phyloP scores from a whole-genome alignment of 1,284 basidiomycete species.

The Heterobasidion parviporum region DNA sequence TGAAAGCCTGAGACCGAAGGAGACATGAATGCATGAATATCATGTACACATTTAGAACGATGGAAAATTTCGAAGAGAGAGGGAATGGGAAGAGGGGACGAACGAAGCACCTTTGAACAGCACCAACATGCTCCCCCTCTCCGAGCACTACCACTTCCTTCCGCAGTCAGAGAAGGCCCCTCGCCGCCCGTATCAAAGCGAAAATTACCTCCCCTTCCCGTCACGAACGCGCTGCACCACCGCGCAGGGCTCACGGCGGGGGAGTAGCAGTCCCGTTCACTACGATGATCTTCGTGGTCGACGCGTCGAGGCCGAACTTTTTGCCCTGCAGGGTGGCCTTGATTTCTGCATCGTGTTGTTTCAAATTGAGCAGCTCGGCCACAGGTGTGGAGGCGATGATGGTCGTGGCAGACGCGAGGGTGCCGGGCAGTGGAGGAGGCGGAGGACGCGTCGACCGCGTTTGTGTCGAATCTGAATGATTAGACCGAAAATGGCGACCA shows the following conservation, averaged over 20 bases:
- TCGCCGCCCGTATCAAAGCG: not conserved
- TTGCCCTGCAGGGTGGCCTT: not conserved
- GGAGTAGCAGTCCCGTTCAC: conserved; percentile 30
- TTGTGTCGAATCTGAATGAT: conserved; percentile 26
- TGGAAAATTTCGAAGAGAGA: too few species aligned
- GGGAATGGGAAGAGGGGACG: too few species aligned
- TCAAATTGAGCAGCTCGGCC: conserved; percentile 28
- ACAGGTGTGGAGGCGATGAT: conserved; percentile 41
- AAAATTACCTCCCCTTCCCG: too few species aligned
- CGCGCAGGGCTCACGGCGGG: conserved; percentile 11
- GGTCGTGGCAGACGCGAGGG: conserved; percentile 44
- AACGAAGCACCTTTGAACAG: too few species aligned
- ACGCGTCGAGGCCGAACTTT: conserved; percentile 17
- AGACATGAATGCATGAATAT: not conserved
- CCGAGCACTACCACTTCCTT: not conserved
- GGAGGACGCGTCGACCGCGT: too few species aligned
- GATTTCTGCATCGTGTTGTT: not conserved
- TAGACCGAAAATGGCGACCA: too few species aligned
- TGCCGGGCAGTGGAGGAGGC: conserved; percentile 41
- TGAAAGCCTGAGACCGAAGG: not conserved
- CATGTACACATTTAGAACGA: too few species aligned
- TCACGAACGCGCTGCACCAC: not conserved
- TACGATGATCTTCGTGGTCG: conserved; percentile 41
- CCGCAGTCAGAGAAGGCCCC: too few species aligned
- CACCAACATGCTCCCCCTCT: too few species aligned